These are phyloP conservation scores for Emergomyces orientalis DNA, from an alignment of 2,329 filamentous ascomycete genomes.

Conservation along the genomic window DNA sequence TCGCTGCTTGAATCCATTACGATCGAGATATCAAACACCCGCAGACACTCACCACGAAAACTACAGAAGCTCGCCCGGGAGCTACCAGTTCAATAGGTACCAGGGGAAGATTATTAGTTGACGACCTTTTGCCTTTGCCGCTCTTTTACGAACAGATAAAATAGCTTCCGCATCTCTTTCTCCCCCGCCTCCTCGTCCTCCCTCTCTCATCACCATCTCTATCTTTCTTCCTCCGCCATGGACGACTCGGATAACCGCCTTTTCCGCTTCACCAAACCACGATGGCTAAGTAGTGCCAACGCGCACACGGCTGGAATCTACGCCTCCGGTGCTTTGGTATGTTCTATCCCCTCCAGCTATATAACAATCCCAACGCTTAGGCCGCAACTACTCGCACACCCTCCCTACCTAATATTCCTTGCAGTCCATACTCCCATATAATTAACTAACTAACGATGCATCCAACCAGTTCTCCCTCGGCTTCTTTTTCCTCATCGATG, in stretches of 20 bases:
- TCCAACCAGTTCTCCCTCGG: slow-evolving; percentile 53
- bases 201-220: not conserved
- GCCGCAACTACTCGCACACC: slow-evolving; percentile 9
- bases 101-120: not conserved
- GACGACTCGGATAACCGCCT: slow-evolving; percentile 46
- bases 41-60: not conserved
- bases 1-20: not conserved
- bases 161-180: not conserved
- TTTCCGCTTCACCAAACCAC: slow-evolving; percentile 58
- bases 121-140: not conserved
- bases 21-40: not conserved
- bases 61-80: not conserved
- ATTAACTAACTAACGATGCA: not conserved
- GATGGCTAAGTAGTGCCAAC: slow-evolving; percentile 57
- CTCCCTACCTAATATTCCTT: no score
- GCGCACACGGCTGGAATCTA: slow-evolving; percentile 58
- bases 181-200: not conserved
- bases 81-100: not conserved
- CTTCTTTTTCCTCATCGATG: slow-evolving; percentile 61
- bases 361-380: not conserved
- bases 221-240: slow-evolving; percentile 18
- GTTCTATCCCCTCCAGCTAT: slow-evolving; percentile 15
- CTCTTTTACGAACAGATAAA: not conserved
- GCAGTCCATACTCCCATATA: not conserved
- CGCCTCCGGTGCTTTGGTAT: slow-evolving; percentile 55